Evolutionary conservation across 2,329 filamentous ascomycete genomes (phyloP), one percentile per base, ranked within the genome.

Genomic region (Laburnicola sp.): DNA sequence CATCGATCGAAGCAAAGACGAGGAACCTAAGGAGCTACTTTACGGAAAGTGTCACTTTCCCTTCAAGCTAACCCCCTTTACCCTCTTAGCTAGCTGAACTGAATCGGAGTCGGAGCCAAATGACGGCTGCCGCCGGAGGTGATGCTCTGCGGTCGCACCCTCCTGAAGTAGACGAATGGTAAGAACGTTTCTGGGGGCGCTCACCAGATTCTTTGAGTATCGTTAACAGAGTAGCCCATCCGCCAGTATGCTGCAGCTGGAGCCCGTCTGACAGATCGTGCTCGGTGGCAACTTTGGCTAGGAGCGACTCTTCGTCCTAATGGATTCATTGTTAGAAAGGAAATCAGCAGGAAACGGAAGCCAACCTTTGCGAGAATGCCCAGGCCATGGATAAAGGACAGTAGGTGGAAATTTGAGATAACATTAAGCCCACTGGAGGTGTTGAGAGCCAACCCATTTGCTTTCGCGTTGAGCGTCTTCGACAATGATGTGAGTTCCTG

Each of bases 151-250:
- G 38, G 38, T 16, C 36, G 36, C 75, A 71, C 59, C 64, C 64
- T 62, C 59, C 60, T 56, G 65, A 58, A 45, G 54, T 50, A 51
- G 57, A 48, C 39, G 66, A 58, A 53, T 58, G 57, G 62, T 60
- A 66, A 45, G 69, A 69, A 73, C 80, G 88, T 82, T 94, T 95
- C 75, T 86, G 86, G 84, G 87, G 85, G 85, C 87, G 87, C 89
- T 96, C 92, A 96, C 92, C 91, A 83, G 90, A 91, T 85, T 91
- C 89, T 86, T 94, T 86, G 78, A 97, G 84, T 73, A 99, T 96
- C 74, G 89, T 87, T 76, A 93, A 82, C 69, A 99, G 82, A 53
- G 91, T 97, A 74, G 92, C 89, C 94, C 94, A 99, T 68, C 94
- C 94, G 69, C 87, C 83, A 64, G 88, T 92, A 64, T 91, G 87